Evolutionary conservation across 352 stramenopile genomes (phyloP).

Genomic region (Phytophthora capsici): DNA sequence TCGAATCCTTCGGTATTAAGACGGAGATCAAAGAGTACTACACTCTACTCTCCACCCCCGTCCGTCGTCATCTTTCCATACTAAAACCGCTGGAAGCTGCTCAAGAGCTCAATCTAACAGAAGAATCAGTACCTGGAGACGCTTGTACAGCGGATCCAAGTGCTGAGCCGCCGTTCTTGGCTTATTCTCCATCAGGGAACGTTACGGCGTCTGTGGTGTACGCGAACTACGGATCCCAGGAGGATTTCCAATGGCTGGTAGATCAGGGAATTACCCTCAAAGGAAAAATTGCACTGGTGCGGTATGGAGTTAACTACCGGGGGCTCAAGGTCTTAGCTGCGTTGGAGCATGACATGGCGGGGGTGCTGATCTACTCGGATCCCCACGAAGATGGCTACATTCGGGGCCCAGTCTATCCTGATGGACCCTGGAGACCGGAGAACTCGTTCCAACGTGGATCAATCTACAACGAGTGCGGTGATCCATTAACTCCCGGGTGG

Average conservation of each 20-base stretch:
- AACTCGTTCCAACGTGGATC: conserved; percentile 86
- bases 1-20: conserved; percentile 63
- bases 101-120: conserved; percentile 60
- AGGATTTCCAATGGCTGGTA: conserved; percentile 79
- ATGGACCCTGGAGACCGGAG: conserved; percentile 79
- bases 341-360: conserved; percentile 70
- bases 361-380: conserved; percentile 89
- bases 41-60: conserved; percentile 69
- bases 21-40: conserved; percentile 73
- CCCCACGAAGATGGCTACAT: conserved; percentile 82
- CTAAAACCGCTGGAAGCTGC: conserved; percentile 38
- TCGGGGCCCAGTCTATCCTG: conserved; percentile 69
- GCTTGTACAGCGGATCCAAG: conserved; percentile 53
- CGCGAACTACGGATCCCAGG: conserved; percentile 82
- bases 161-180: conserved; percentile 80
- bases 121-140: conserved; percentile 63
- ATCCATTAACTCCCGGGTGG: conserved; percentile 63
- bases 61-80: conserved; percentile 47
- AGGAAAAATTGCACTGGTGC: conserved; percentile 83
- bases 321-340: conserved; percentile 81
- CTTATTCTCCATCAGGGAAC: conserved; percentile 78
- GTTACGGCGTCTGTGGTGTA: conserved; percentile 76
- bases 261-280: conserved; percentile 61
- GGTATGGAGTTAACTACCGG: conserved; percentile 79
- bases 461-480: conserved; percentile 82